Percentiles rank a stretch among this genome's conserved stretches.
Conservation (phyloP, 2,329 filamentous ascomycete species). For the Botrytis tulipae region DNA sequence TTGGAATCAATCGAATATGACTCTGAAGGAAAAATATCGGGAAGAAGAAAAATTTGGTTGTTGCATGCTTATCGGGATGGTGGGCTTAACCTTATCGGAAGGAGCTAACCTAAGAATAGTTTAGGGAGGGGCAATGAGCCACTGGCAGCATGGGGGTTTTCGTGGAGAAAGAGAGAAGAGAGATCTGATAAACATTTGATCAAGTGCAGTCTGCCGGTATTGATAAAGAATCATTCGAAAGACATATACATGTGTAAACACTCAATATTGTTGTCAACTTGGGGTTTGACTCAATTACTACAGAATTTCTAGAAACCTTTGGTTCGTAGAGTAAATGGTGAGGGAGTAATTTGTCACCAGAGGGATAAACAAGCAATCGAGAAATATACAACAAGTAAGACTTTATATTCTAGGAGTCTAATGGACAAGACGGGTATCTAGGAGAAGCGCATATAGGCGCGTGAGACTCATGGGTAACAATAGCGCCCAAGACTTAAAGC, state of each 20-base stretch:
- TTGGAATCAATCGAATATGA: background rate
- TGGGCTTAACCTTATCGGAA: constrained; percentile 1
- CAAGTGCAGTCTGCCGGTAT: background rate
- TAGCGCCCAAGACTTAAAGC: background rate
- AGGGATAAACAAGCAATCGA: background rate
- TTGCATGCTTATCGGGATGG: constrained; percentile 6
- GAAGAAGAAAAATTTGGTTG: constrained; percentile 16
- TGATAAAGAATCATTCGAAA: background rate
- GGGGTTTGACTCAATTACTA: background rate
- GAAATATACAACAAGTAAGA: background rate
- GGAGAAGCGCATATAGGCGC: background rate
- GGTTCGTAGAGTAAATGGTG: background rate
- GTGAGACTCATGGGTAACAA: background rate
- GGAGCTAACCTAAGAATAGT: background rate
- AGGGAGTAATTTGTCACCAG: background rate
- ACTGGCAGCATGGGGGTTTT: constrained; percentile 2
- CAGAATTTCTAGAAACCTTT: background rate
- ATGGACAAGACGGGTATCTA: background rate
- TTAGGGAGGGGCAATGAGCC: constrained; percentile 14
- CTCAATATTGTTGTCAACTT: background rate
- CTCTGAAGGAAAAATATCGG: constrained; percentile 5
- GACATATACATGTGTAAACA: background rate
- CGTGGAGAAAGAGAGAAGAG: constrained; percentile 2
- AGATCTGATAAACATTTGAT: background rate
- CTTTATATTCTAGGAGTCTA: background rate